These are phyloP conservation scores for Lentinula detonsa DNA, from an alignment of 768 basidiomycete species.

Conservation along the genomic window DNA sequence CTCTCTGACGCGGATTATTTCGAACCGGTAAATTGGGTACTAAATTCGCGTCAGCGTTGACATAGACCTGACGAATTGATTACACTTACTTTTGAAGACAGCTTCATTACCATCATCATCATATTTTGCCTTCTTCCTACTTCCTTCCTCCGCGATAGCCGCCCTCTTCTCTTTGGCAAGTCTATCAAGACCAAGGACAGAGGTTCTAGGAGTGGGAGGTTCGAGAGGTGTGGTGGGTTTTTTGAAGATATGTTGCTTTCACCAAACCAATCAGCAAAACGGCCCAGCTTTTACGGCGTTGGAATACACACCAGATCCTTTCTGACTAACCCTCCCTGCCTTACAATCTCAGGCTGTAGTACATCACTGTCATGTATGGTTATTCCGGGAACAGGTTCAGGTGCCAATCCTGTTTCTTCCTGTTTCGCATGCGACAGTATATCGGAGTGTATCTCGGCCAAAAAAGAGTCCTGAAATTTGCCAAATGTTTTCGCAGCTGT, in stretches of 20 bases:
- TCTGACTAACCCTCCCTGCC: conserved; percentile 74
- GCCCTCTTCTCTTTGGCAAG: conserved; percentile 86
- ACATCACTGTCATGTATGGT: conserved; percentile 77
- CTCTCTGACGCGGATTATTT: conserved; percentile 60
- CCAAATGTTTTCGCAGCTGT: conserved; percentile 77
- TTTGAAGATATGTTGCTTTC: conserved; percentile 75
- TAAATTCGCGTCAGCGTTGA: conserved; percentile 20
- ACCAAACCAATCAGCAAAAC: background rate
- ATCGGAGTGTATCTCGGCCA: conserved; percentile 74
- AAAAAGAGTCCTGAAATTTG: conserved; percentile 76
- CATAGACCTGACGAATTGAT: background rate
- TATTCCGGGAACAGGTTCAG: conserved; percentile 68
- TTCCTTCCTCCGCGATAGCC: conserved; percentile 41
- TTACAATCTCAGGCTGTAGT: conserved; percentile 70
- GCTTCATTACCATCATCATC: conserved; percentile 58
- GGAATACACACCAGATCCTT: conserved; percentile 43
- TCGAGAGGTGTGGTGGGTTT: conserved; percentile 67
- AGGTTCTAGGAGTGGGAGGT: conserved; percentile 72
- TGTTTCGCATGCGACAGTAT: conserved; percentile 68
- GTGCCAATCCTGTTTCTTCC: conserved; percentile 46
- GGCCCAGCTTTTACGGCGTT: conserved; percentile 7
- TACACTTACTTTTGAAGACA: conserved; percentile 76
- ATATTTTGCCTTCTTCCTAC: conserved; percentile 61
- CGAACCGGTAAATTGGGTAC: conserved; percentile 75
- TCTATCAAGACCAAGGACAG: conserved; percentile 81